These are phyloP conservation scores for Cercospora sesami DNA, from an alignment of 2,329 filamentous ascomycete genomes.

Conservation along the genomic window DNA sequence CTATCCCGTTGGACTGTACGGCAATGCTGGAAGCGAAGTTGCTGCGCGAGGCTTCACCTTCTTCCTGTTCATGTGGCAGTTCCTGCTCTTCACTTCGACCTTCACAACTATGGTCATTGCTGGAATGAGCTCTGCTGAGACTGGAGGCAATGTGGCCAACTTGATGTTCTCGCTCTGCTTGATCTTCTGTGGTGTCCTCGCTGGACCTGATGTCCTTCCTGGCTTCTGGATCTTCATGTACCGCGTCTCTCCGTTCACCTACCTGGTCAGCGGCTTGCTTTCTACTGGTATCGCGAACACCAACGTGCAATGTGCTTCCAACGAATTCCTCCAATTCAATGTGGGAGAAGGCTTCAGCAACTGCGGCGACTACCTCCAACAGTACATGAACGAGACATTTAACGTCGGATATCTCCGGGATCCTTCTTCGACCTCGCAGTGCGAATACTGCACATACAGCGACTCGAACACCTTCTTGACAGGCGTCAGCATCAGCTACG, in stretches of 20 bases:
- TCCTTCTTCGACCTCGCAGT: conserved; percentile 38
- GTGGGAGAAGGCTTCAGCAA: conserved; percentile 53
- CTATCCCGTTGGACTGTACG: conserved; percentile 77
- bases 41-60: conserved; percentile 72
- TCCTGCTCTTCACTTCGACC: conserved; percentile 69
- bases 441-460: conserved; percentile 45
- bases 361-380: conserved; percentile 43
- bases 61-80: conserved; percentile 73
- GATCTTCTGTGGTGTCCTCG: conserved; percentile 71
- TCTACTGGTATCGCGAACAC: conserved; percentile 69
- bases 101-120: conserved; percentile 79
- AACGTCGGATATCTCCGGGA: conserved; percentile 43
- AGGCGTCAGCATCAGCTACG: conserved; percentile 46
- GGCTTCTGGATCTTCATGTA: conserved; percentile 85
- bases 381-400: conserved; percentile 31
- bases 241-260: conserved; percentile 71
- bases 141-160: conserved; percentile 73
- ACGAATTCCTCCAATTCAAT: conserved; percentile 68
- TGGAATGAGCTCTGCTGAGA: conserved; percentile 72
- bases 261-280: conserved; percentile 72
- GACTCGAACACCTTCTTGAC: conserved; percentile 48
- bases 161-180: conserved; percentile 71
- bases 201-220: conserved; percentile 61
- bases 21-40: conserved; percentile 66
- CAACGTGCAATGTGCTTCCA: conserved; percentile 63